phyloP scores from a whole-genome alignment of 345 rosid species.

The Stellera chamaejasme region DNA sequence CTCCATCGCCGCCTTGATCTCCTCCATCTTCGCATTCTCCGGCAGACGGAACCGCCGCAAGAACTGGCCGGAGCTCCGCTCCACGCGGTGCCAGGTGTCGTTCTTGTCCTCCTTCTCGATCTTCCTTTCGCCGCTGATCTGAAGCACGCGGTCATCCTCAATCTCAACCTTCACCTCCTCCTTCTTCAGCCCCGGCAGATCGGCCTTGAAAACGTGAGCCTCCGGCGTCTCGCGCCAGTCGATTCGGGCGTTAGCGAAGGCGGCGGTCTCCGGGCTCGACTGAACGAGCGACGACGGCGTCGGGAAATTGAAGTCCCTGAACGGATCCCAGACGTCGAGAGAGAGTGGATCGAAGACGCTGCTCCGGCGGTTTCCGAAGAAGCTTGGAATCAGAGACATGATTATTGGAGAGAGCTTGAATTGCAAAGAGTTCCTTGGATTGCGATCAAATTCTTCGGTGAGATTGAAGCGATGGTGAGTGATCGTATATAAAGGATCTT shows the following conservation, averaged over 20 bases:
- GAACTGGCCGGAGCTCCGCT: slow-evolving; percentile 8
- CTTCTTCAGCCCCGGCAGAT: slow-evolving; percentile 15
- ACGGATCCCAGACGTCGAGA: slow-evolving; percentile 16
- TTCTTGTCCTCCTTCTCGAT: slow-evolving; percentile 12
- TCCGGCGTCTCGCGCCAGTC: slow-evolving; percentile 19
- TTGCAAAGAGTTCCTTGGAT: too few relatives aligned
- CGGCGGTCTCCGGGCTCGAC: background rate
- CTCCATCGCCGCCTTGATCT: slow-evolving; percentile 11
- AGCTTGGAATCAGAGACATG: slow-evolving; percentile 20
- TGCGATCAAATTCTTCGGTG: too few relatives aligned
- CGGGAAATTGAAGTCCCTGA: slow-evolving; percentile 4
- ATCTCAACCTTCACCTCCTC: slow-evolving; percentile 16
- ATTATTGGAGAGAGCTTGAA: too few relatives aligned
- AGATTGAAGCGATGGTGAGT: too few relatives aligned
- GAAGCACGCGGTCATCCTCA: slow-evolving; percentile 11
- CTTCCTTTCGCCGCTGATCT: slow-evolving; percentile 12
- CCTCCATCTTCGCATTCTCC: slow-evolving; percentile 6
- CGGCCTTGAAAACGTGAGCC: slow-evolving; percentile 15
- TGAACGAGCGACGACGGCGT: background rate
- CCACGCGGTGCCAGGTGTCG: slow-evolving; percentile 12
- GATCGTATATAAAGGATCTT: too few relatives aligned
- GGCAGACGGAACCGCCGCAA: slow-evolving; percentile 14
- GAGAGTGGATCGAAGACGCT: slow-evolving; percentile 7
- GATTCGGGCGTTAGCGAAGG: slow-evolving; percentile 6
- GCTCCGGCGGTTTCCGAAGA: slow-evolving; percentile 7